phyloP scores from a whole-genome alignment of 805 yeast genomes.

The Kodamaea fukazawae region DNA sequence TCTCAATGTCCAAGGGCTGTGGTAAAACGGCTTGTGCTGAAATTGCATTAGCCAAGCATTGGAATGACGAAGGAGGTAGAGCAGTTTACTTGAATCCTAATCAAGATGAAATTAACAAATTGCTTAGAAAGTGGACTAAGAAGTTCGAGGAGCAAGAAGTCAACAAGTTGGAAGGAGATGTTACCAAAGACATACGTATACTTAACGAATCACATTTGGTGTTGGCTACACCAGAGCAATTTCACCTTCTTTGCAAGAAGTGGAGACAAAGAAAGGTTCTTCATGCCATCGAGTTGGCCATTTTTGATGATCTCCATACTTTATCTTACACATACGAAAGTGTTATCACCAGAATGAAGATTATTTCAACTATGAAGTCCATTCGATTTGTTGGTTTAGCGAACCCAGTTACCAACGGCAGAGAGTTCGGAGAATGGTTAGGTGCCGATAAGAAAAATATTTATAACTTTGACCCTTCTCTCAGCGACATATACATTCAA shows the following conservation, averaged over 20 bases:
- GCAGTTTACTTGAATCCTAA: constrained; percentile 69
- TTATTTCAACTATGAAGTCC: constrained; percentile 44
- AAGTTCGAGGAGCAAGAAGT: constrained; percentile 54
- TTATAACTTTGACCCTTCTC: constrained; percentile 67
- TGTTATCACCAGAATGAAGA: constrained; percentile 65
- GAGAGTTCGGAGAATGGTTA: constrained; percentile 84
- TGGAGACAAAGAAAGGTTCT: constrained; percentile 80
- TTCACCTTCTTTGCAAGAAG: constrained; percentile 68
- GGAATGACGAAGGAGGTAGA: constrained; percentile 69
- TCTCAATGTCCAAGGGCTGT: constrained; percentile 73
- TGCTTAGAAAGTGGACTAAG: constrained; percentile 51
- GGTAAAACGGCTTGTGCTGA: constrained; percentile 76
- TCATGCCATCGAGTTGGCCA: constrained; percentile 61
- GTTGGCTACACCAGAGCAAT: constrained; percentile 76
- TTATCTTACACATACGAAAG: constrained; percentile 58
- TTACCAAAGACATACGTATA: constrained; percentile 50
- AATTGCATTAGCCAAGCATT: constrained; percentile 66
- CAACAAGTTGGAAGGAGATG: constrained; percentile 53
- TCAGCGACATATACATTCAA: constrained; percentile 31
- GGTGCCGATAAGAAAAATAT: constrained; percentile 61
- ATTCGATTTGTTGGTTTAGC: constrained; percentile 69
- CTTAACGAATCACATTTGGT: constrained; percentile 64
- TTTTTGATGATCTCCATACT: constrained; percentile 71
- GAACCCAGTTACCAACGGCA: constrained; percentile 67
- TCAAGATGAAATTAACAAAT: constrained; percentile 51